These are phyloP conservation scores for Aspergillus indologenus DNA, from an alignment of 495 filamentous ascomycete genomes.

Conservation along the genomic window DNA sequence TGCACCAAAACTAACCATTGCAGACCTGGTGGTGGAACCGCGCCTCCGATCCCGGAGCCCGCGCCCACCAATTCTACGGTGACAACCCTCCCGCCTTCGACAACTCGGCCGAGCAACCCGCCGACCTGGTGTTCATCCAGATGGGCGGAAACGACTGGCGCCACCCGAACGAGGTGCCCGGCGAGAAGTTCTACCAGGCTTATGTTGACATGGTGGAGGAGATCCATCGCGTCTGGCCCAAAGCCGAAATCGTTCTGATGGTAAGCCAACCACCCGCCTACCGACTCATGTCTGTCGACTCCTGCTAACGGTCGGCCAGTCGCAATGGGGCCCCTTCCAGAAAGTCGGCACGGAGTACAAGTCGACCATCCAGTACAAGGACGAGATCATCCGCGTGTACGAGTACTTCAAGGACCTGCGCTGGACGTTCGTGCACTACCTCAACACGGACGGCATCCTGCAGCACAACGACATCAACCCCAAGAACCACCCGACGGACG, in stretches of 20 bases:
- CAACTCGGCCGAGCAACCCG: constrained; percentile 54
- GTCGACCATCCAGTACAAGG: constrained; percentile 45
- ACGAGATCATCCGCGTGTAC: constrained; percentile 54
- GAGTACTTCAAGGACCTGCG: constrained; percentile 54
- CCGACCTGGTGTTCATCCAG: constrained; percentile 66
- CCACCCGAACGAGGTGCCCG: constrained; percentile 54
- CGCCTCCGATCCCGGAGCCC: constrained; percentile 55
- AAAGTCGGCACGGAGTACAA: constrained; percentile 51
- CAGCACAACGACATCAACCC: constrained; percentile 69
- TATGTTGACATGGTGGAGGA: constrained; percentile 59
- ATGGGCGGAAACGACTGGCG: constrained; percentile 68
- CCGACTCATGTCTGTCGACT: too few species aligned
- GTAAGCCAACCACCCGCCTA: too few species aligned
- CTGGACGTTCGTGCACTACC: constrained; percentile 58
- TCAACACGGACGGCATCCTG: constrained; percentile 64
- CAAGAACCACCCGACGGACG: constrained; percentile 61
- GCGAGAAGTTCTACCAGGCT: constrained; percentile 49
- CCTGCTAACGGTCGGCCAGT: constrained; percentile 32
- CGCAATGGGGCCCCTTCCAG: constrained; percentile 61
- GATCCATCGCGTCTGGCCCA: constrained; percentile 58
- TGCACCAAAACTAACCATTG: constrained; percentile 2
- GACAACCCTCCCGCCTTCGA: constrained; percentile 58
- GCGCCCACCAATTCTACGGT: constrained; percentile 50
- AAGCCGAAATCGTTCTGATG: constrained; percentile 62
- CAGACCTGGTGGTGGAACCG: constrained; percentile 65